A percentile compares a stretch with the other conserved stretches of the same genome.
These are phyloP conservation scores for Saxispiralis lemnorum DNA, from an alignment of 495 filamentous ascomycete species.

Conservation along the genomic window DNA sequence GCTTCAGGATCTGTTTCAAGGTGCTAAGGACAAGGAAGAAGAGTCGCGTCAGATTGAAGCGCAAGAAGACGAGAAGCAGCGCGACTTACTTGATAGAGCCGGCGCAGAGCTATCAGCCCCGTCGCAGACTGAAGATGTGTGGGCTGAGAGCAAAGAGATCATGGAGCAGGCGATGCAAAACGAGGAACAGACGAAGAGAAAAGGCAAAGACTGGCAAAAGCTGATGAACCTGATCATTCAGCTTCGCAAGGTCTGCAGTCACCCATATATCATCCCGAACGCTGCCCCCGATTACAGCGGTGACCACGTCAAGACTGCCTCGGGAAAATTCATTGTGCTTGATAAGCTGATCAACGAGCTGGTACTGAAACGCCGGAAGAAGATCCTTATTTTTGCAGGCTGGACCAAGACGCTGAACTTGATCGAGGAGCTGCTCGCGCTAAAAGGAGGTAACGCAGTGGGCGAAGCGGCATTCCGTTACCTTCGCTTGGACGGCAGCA, in stretches of 20 bases:
- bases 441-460: constrained; percentile 28
- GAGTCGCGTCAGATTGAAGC: constrained; percentile 21
- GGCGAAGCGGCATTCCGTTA: constrained; percentile 29
- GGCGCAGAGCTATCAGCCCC: constrained; percentile 12
- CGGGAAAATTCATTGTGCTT: constrained; percentile 47
- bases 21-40: constrained; percentile 31
- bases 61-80: constrained; percentile 16
- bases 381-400: constrained; percentile 45
- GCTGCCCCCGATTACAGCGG: constrained; percentile 34
- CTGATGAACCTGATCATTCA: constrained; percentile 50
- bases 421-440: constrained; percentile 38
- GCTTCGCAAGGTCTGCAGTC: constrained; percentile 45
- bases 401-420: constrained; percentile 43
- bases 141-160: constrained; percentile 32
- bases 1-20: constrained; percentile 36
- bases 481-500: constrained; percentile 41
- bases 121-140: constrained; percentile 20
- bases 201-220: constrained; percentile 30
- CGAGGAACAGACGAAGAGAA: constrained; percentile 16
- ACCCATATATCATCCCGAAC: constrained; percentile 40
- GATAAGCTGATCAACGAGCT: constrained; percentile 42
- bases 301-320: constrained; percentile 37
- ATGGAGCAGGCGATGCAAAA: constrained; percentile 30
- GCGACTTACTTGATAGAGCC: constrained; percentile 13
- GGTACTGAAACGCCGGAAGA: constrained; percentile 38